Conservation (phyloP, 208 protist genomes). For the Trypanosoma scelopori region DNA sequence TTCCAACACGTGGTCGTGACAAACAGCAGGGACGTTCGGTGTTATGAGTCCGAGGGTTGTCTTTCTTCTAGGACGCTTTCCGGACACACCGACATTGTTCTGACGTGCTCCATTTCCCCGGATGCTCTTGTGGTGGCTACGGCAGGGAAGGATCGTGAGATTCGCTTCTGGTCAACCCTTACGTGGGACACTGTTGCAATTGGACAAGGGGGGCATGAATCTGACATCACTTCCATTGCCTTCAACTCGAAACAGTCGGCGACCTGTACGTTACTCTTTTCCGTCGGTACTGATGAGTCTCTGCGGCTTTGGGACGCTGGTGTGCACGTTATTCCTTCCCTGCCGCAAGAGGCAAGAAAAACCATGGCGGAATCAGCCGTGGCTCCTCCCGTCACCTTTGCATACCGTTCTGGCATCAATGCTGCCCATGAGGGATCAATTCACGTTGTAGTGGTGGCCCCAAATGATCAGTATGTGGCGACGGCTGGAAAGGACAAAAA, state of each 20-base stretch:
- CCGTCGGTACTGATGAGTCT: slow-evolving; percentile 76
- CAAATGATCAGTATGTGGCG: slow-evolving; percentile 90
- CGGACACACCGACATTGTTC: slow-evolving; percentile 84
- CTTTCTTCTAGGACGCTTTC: slow-evolving; percentile 62
- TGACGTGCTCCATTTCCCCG: slow-evolving; percentile 73
- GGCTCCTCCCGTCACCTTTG: slow-evolving; percentile 27
- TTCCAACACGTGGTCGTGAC: slow-evolving; percentile 72
- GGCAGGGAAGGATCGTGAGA: slow-evolving; percentile 75
- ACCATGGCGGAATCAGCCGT: not conserved
- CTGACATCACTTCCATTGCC: slow-evolving; percentile 72
- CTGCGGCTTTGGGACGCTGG: slow-evolving; percentile 84
- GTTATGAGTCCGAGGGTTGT: slow-evolving; percentile 55
- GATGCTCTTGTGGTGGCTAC: slow-evolving; percentile 77
- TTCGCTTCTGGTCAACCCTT: slow-evolving; percentile 84
- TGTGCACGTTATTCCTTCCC: slow-evolving; percentile 34
- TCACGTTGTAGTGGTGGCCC: slow-evolving; percentile 72
- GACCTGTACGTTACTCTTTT: slow-evolving; percentile 73
- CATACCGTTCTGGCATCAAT: slow-evolving; percentile 69
- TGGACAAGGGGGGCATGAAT: slow-evolving; percentile 65
- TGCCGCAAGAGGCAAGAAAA: slow-evolving; percentile 14
- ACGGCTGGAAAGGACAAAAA: slow-evolving; percentile 90
- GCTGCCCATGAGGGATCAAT: slow-evolving; percentile 78
- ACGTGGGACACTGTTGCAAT: slow-evolving; percentile 67
- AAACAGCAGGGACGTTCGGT: slow-evolving; percentile 87
- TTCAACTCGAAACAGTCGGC: slow-evolving; percentile 75